Evolutionary conservation across 2,329 filamentous ascomycete species (phyloP).

Genomic region (Parastagonospora avenae): DNA sequence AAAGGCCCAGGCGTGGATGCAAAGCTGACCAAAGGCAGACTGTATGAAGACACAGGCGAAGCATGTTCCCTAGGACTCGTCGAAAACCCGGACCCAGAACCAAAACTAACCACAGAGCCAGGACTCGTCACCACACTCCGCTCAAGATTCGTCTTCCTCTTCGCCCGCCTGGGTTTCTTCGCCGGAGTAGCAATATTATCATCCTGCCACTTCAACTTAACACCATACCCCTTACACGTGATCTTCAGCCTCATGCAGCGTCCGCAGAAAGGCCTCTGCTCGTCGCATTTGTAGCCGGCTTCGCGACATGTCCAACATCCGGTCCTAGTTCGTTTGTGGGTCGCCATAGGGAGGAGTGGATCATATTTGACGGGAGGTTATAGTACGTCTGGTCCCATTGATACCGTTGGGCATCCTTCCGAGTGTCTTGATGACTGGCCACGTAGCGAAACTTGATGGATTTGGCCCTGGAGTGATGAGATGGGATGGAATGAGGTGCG

Average conservation of each 20-base stretch:
- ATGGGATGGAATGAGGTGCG: no score
- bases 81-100: conserved; percentile 13
- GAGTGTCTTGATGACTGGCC: no score
- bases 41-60: conserved; percentile 14
- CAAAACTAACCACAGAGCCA: conserved; percentile 15
- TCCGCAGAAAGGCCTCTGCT: conserved; percentile 35
- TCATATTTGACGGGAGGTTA: conserved; percentile 8
- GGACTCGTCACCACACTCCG: conserved; percentile 14
- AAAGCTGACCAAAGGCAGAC: not conserved
- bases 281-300: conserved; percentile 42
- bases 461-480: no score
- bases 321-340: conserved; percentile 35
- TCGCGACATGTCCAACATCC: conserved; percentile 42
- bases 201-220: conserved; percentile 37
- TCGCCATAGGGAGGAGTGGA: conserved; percentile 11
- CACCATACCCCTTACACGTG: conserved; percentile 36
- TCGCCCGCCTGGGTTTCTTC: conserved; percentile 19
- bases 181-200: conserved; percentile 13
- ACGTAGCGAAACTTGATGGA: no score
- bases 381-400: not conserved
- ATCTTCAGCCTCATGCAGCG: conserved; percentile 36
- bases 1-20: conserved; percentile 13
- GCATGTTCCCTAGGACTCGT: conserved; percentile 1
- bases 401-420: not conserved
- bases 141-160: conserved; percentile 18